These are phyloP conservation scores for Phytophthora hibernalis DNA, from an alignment of 352 stramenopile genomes.

Conservation along the genomic window DNA sequence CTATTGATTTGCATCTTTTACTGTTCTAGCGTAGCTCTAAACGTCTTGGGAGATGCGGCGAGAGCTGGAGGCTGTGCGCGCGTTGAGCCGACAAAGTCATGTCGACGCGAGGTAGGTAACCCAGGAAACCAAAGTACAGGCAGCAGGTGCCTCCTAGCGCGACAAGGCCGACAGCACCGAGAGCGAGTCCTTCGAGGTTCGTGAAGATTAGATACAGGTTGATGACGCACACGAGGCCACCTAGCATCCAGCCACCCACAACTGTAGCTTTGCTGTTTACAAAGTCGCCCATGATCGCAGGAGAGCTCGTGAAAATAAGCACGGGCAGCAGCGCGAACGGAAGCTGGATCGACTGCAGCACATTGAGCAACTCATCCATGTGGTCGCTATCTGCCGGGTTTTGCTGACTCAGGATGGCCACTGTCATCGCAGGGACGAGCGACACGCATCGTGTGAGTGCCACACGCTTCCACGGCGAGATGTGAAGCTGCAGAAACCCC, in stretches of 20 bases:
- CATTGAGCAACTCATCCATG: conserved; percentile 93
- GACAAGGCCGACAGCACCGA: conserved; percentile 43
- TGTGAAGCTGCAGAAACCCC: conserved; percentile 93
- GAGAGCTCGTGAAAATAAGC: conserved; percentile 86
- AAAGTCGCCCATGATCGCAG: conserved; percentile 84
- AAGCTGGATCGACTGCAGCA: conserved; percentile 93
- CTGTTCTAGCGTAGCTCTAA: conserved; percentile 1
- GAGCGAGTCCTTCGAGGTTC: conserved; percentile 61
- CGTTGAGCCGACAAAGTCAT: conserved; percentile 30
- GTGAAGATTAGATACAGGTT: conserved; percentile 83
- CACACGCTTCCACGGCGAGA: conserved; percentile 87
- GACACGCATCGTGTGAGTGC: conserved; percentile 92
- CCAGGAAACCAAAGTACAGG: conserved; percentile 81
- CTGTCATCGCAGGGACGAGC: conserved; percentile 87
- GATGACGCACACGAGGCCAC: conserved; percentile 70
- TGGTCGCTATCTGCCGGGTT: conserved; percentile 83
- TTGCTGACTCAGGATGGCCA: conserved; percentile 88
- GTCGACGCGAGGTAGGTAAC: conserved; percentile 64
- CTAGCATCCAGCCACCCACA: conserved; percentile 61
- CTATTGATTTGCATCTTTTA: conserved; percentile 8
- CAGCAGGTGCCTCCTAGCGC: conserved; percentile 42
- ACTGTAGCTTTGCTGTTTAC: conserved; percentile 59
- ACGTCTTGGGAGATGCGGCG: conserved; percentile 26
- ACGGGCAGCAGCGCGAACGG: conserved; percentile 92
- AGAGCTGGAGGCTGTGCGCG: conserved; percentile 28